Evolutionary conservation across 306 rosid species (phyloP).

Genomic region (Clitoria ternatea): DNA sequence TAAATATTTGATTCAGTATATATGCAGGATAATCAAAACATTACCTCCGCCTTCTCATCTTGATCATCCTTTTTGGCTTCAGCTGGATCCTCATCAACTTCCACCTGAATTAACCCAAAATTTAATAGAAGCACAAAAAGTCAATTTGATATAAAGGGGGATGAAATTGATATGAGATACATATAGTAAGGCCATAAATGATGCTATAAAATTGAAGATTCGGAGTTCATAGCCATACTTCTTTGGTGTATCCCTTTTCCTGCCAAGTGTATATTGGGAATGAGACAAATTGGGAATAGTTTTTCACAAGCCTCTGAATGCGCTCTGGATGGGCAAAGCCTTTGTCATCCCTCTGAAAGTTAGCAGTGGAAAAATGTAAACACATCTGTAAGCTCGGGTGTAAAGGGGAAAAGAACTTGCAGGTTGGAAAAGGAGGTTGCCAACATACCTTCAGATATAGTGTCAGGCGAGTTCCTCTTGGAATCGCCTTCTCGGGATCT

Average conservation of each 20-base stretch:
- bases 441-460: constrained; percentile 68
- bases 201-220: background rate
- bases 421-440: background rate
- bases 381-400: constrained; percentile 14
- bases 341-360: constrained; percentile 77
- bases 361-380: background rate
- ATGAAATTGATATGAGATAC: background rate
- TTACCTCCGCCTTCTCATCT: constrained; percentile 77
- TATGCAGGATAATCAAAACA: background rate
- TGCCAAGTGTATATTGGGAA: constrained; percentile 96
- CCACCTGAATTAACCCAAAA: constrained; percentile 53
- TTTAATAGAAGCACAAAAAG: background rate
- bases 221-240: constrained; percentile 39
- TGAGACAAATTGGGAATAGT: constrained; percentile 91
- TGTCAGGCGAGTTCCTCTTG: constrained; percentile 89
- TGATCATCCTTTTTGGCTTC: constrained; percentile 60
- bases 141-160: background rate
- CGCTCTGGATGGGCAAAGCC: constrained; percentile 89
- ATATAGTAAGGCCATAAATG: background rate
- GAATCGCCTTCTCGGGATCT: constrained; percentile 71
- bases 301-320: constrained; percentile 80
- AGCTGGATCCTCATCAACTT: constrained; percentile 84
- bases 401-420: background rate
- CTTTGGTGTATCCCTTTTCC: constrained; percentile 88
- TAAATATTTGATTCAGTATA: background rate